phyloP scores from a whole-genome alignment of 2,329 filamentous ascomycete species.

The Penicillium sp. region DNA sequence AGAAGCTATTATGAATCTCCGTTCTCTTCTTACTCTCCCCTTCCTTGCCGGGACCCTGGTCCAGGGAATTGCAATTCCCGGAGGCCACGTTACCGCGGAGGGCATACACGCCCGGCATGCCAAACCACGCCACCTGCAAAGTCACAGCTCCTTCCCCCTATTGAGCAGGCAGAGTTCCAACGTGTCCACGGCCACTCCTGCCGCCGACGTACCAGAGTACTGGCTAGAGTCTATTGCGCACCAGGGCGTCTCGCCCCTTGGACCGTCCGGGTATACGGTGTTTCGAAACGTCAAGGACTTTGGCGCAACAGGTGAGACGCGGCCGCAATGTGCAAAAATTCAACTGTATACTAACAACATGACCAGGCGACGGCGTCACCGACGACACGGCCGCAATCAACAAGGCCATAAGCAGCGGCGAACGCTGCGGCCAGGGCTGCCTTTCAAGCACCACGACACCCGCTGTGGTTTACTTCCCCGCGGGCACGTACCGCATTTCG shows the following conservation, averaged over 20 bases:
- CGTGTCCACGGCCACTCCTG: too few species aligned
- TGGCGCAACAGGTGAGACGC: neutral
- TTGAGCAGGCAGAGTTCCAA: too few species aligned
- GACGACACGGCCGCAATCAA: conserved; percentile 64
- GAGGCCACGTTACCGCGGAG: too few species aligned
- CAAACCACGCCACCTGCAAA: too few species aligned
- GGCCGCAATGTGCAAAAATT: neutral
- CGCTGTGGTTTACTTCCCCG: conserved; percentile 62
- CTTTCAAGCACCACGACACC: conserved; percentile 52
- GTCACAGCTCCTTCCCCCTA: too few species aligned
- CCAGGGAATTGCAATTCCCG: too few species aligned
- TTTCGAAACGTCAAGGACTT: conserved; percentile 4
- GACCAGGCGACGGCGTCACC: conserved; percentile 51
- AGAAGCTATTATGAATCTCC: too few species aligned
- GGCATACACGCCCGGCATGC: too few species aligned
- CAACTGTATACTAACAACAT: neutral
- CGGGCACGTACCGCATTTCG: conserved; percentile 64
- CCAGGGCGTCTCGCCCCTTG: neutral
- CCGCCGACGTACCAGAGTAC: too few species aligned
- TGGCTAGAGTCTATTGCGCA: too few species aligned
- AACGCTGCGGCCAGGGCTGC: conserved; percentile 50
- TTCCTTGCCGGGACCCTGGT: too few species aligned
- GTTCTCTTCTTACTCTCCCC: too few species aligned
- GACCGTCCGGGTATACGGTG: neutral
- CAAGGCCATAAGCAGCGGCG: conserved; percentile 50